Evolutionary conservation across 2,329 filamentous ascomycete species (phyloP).

Genomic region (Trichoderma brevicompactum): DNA sequence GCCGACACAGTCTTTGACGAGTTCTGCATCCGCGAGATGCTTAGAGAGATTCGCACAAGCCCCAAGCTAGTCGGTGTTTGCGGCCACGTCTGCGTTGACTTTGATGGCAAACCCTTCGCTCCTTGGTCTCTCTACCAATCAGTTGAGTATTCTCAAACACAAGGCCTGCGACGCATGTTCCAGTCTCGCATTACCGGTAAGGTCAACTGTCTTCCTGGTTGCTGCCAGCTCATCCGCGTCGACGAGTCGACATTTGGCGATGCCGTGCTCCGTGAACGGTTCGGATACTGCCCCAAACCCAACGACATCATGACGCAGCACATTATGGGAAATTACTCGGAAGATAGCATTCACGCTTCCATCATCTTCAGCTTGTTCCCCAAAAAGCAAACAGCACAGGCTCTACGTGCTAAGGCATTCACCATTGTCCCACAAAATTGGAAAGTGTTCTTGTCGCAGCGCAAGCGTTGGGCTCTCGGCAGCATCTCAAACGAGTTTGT

Average conservation of each 20-base stretch:
- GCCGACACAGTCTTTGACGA: slow-evolving; percentile 54
- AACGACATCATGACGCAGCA: slow-evolving; percentile 54
- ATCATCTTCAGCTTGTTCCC: slow-evolving; percentile 54
- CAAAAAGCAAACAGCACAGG: slow-evolving; percentile 50
- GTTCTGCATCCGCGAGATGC: slow-evolving; percentile 50
- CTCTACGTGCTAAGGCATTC: slow-evolving; percentile 51
- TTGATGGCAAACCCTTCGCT: slow-evolving; percentile 47
- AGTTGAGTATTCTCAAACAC: slow-evolving; percentile 54
- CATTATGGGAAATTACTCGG: slow-evolving; percentile 54
- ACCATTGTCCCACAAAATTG: slow-evolving; percentile 52
- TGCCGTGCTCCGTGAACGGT: slow-evolving; percentile 50
- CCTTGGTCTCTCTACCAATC: slow-evolving; percentile 54
- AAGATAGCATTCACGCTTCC: slow-evolving; percentile 55
- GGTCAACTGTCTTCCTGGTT: slow-evolving; percentile 54
- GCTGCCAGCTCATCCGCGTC: slow-evolving; percentile 55
- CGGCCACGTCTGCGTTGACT: slow-evolving; percentile 54
- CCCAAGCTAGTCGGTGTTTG: slow-evolving; percentile 53
- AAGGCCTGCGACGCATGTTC: slow-evolving; percentile 53
- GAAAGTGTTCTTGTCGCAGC: slow-evolving; percentile 54
- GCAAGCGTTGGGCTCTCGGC: slow-evolving; percentile 54
- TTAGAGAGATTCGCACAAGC: slow-evolving; percentile 49
- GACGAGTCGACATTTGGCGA: slow-evolving; percentile 55
- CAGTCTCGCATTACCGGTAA: slow-evolving; percentile 55
- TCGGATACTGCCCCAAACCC: slow-evolving; percentile 55
- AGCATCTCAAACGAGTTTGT: slow-evolving; percentile 55